phyloP scores from a whole-genome alignment of 257 asterid genomes.

The Capsicum baccatum region DNA sequence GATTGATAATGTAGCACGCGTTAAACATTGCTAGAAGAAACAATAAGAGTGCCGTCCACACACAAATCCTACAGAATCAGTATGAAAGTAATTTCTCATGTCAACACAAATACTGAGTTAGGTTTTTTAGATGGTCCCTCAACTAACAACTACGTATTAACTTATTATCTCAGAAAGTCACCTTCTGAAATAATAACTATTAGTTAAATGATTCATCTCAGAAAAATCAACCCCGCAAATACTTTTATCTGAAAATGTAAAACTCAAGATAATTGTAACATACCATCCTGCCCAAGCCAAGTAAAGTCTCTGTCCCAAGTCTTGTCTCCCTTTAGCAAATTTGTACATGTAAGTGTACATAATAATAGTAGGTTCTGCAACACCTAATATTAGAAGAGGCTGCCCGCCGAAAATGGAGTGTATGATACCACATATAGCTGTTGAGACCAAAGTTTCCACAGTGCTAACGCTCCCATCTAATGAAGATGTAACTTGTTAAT shows the following conservation, averaged over 20 bases:
- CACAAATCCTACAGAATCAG: slow-evolving; percentile 53
- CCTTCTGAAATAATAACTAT: no score
- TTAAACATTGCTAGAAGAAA: slow-evolving; percentile 59
- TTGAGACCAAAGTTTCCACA: slow-evolving; percentile 55
- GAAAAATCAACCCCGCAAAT: no score
- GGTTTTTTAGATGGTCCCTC: no score
- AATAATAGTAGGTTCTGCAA: slow-evolving; percentile 68
- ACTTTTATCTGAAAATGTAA: no score
- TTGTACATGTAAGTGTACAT: slow-evolving; percentile 62
- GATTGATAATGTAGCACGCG: slow-evolving; percentile 44
- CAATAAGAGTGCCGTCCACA: slow-evolving; percentile 55
- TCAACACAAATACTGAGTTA: no score
- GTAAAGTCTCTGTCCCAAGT: slow-evolving; percentile 50
- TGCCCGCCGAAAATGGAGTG: slow-evolving; percentile 67
- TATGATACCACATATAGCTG: slow-evolving; percentile 68
- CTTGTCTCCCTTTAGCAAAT: slow-evolving; percentile 53
- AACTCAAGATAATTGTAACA: no score
- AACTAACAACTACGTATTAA: no score
- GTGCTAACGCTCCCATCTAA: slow-evolving; percentile 69
- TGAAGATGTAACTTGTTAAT: neutral
- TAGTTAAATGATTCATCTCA: no score
- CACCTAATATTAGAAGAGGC: slow-evolving; percentile 61
- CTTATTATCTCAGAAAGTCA: no score
- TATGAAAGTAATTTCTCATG: no score
- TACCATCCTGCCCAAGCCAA: slow-evolving; percentile 62